Evolutionary conservation across 805 yeast genomes (phyloP).

Genomic region (Danielia reshetovae): DNA sequence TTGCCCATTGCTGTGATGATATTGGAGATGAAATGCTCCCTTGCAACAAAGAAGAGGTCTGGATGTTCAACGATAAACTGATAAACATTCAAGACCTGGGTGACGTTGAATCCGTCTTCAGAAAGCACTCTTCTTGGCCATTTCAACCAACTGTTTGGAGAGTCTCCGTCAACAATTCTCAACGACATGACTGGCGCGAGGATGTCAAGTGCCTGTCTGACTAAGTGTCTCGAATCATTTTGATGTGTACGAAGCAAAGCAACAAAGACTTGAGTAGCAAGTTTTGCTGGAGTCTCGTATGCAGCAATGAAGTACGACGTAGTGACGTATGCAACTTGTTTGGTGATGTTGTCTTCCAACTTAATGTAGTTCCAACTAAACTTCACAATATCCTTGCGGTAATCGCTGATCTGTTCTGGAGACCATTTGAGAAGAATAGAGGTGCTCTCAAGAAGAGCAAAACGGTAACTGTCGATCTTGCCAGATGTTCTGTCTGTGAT

Average conservation of each 20-base stretch:
- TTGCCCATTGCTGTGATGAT: constrained; percentile 92
- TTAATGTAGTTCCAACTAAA: constrained; percentile 93
- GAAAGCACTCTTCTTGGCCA: constrained; percentile 92
- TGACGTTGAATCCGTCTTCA: constrained; percentile 84
- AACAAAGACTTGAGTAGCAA: constrained; percentile 89
- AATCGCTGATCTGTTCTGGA: constrained; percentile 53
- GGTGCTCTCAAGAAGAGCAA: constrained; percentile 78
- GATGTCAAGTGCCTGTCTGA: constrained; percentile 80
- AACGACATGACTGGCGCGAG: constrained; percentile 83
- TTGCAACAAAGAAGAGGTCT: constrained; percentile 74
- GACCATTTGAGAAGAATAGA: constrained; percentile 70
- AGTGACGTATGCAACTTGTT: constrained; percentile 88
- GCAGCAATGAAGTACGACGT: constrained; percentile 82
- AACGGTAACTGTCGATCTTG: constrained; percentile 65
- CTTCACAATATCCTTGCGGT: constrained; percentile 80
- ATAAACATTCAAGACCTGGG: constrained; percentile 82
- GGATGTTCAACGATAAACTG: constrained; percentile 86
- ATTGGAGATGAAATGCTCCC: constrained; percentile 86
- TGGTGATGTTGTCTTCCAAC: constrained; percentile 81
- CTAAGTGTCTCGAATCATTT: constrained; percentile 76
- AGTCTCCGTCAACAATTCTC: constrained; percentile 53
- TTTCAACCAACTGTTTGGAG: constrained; percentile 73
- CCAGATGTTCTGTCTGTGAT: constrained; percentile 58
- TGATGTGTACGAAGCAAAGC: constrained; percentile 83
- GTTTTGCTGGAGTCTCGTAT: constrained; percentile 82